Conservation (phyloP, 352 stramenopile genomes). For the Pythium coloratum region DNA sequence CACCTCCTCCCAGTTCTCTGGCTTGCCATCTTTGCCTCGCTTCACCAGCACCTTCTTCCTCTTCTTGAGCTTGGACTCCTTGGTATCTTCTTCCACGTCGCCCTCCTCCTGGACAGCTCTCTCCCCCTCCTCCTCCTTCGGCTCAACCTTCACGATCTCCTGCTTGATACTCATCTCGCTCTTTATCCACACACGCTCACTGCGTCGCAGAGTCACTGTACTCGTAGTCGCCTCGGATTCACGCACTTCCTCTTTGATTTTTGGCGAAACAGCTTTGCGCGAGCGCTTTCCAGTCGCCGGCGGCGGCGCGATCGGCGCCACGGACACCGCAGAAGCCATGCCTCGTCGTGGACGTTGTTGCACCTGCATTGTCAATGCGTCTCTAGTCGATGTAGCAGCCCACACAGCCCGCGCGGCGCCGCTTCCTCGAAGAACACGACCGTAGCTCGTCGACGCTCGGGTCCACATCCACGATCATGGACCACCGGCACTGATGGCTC, state of each 20-base stretch:
- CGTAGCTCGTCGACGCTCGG: constrained; percentile 15
- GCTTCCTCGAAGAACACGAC: constrained; percentile 21
- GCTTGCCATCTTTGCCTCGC: constrained; percentile 28
- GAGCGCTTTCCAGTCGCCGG: constrained; percentile 6
- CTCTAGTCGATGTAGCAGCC: not conserved
- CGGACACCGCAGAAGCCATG: constrained; percentile 9
- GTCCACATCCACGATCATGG: constrained; percentile 19
- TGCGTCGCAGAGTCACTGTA: not conserved
- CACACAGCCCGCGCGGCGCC: not conserved
- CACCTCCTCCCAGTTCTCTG: constrained; percentile 56
- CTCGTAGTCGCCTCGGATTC: not conserved
- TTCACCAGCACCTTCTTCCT: constrained; percentile 20
- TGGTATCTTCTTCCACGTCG: constrained; percentile 9
- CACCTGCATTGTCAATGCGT: constrained; percentile 3
- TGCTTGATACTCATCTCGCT: constrained; percentile 28
- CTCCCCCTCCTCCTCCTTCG: not conserved
- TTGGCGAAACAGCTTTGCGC: not conserved
- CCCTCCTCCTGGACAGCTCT: constrained; percentile 7
- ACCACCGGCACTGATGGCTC: constrained; percentile 20
- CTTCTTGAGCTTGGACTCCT: constrained; percentile 16
- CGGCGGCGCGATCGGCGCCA: not conserved
- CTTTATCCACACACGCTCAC: constrained; percentile 21
- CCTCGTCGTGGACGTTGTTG: constrained; percentile 35
- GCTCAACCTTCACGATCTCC: constrained; percentile 14
- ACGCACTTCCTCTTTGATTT: constrained; percentile 19